phyloP scores from a whole-genome alignment of 2,329 filamentous ascomycete genomes.

The Ophiocordyceps camponoti-floridani region DNA sequence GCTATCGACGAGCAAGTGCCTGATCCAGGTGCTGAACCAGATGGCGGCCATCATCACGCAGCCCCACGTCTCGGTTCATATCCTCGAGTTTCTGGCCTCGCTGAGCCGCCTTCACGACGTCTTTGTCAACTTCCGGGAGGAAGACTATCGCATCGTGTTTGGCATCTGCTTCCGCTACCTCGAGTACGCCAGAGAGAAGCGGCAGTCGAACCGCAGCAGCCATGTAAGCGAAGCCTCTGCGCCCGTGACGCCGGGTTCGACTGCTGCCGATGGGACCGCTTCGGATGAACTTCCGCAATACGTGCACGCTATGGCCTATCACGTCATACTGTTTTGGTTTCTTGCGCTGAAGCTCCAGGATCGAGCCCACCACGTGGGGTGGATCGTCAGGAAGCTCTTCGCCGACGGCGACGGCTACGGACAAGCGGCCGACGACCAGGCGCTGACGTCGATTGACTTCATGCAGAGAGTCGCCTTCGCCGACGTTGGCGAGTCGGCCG shows the following conservation, averaged over 20 bases:
- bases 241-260: conserved; percentile 6
- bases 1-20: conserved; percentile 64
- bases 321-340: conserved; percentile 96
- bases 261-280: conserved; percentile 8
- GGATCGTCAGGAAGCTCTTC: conserved; percentile 80
- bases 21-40: conserved; percentile 74
- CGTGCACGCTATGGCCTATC: conserved; percentile 82
- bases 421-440: conserved; percentile 74
- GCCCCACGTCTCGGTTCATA: conserved; percentile 78
- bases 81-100: conserved; percentile 85
- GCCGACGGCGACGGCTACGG: conserved; percentile 52
- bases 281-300: conserved; percentile 77
- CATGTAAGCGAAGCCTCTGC: conserved; percentile 23
- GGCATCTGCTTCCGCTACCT: conserved; percentile 89
- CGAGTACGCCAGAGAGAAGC: conserved; percentile 64
- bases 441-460: conserved; percentile 83
- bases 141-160: conserved; percentile 87
- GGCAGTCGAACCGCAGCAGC: conserved; percentile 27
- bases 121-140: conserved; percentile 75
- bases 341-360: conserved; percentile 73
- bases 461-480: conserved; percentile 81
- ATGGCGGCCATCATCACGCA: conserved; percentile 96
- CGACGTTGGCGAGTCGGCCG: conserved; percentile 60
- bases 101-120: conserved; percentile 70
- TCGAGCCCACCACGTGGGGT: conserved; percentile 66